Percentiles rank a stretch among this genome's conserved stretches.
Conservation (phyloP, 331 rosid species). For the Ulmus americana region DNA sequence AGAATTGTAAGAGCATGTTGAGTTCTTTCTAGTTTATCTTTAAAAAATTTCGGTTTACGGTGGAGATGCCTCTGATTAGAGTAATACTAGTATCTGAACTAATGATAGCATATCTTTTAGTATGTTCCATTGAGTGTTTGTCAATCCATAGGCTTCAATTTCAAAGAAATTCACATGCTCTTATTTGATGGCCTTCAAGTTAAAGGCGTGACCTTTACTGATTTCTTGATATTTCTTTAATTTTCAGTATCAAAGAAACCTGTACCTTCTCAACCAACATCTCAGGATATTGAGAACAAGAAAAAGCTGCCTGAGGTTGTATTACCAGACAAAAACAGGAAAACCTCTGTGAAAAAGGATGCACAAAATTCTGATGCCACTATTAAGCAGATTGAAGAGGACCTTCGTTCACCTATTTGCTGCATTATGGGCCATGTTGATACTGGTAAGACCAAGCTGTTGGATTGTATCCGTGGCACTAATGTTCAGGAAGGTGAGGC, state of each 20-base stretch:
- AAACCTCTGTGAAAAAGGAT: slow-evolving; percentile 30
- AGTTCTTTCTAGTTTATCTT: too few relatives aligned
- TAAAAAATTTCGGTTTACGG: neutral
- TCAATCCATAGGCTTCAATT: neutral
- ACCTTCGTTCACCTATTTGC: slow-evolving; percentile 96
- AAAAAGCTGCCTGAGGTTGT: slow-evolving; percentile 32
- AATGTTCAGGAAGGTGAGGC: slow-evolving; percentile 99
- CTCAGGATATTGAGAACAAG: slow-evolving; percentile 34
- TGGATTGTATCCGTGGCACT: slow-evolving; percentile 90
- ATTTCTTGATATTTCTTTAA: slow-evolving; percentile 1
- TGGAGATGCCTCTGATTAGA: neutral
- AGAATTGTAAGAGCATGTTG: too few relatives aligned
- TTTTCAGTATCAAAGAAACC: slow-evolving; percentile 27
- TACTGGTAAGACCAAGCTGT: slow-evolving; percentile 87
- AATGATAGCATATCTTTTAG: neutral
- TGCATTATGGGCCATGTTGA: slow-evolving; percentile 99
- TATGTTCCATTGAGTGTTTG: neutral
- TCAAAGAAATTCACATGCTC: neutral
- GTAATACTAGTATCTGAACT: neutral
- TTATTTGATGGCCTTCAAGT: neutral
- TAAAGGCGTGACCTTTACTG: neutral
- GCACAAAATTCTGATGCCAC: slow-evolving; percentile 23
- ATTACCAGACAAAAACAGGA: slow-evolving; percentile 30
- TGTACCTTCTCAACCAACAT: slow-evolving; percentile 30
- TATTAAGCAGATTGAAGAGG: slow-evolving; percentile 44